Percentiles rank a stretch among this genome's conserved stretches.
These are phyloP conservation scores for Phytophthora chlamydospora DNA, from an alignment of 352 stramenopile genomes.

Conservation along the genomic window DNA sequence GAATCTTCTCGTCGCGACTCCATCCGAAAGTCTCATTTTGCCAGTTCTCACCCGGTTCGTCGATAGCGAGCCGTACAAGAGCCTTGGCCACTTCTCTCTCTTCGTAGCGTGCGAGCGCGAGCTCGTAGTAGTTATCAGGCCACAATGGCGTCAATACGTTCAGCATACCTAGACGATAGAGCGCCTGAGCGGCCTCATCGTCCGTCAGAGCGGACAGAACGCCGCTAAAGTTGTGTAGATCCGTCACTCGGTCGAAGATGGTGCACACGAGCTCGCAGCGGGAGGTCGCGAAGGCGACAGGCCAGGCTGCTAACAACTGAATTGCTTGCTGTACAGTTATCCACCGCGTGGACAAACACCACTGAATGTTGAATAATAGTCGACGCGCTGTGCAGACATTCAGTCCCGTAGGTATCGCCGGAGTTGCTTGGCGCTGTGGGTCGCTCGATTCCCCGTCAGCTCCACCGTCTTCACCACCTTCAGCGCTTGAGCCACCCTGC, in stretches of 20 bases:
- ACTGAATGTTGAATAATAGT: slow-evolving; percentile 76
- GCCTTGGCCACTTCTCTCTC: slow-evolving; percentile 75
- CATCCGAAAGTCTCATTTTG: slow-evolving; percentile 78
- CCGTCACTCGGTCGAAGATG: slow-evolving; percentile 71
- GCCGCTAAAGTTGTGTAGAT: slow-evolving; percentile 76
- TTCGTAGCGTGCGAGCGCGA: slow-evolving; percentile 70
- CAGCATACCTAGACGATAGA: slow-evolving; percentile 75
- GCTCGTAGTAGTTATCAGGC: slow-evolving; percentile 82
- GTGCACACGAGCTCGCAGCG: slow-evolving; percentile 71
- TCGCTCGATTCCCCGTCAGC: slow-evolving; percentile 1
- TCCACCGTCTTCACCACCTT: neutral
- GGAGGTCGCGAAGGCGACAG: slow-evolving; percentile 44
- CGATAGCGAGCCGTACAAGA: slow-evolving; percentile 79
- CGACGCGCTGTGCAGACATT: slow-evolving; percentile 55
- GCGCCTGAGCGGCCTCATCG: slow-evolving; percentile 58
- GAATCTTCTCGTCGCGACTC: slow-evolving; percentile 78
- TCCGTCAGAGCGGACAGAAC: slow-evolving; percentile 64
- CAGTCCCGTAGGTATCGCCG: slow-evolving; percentile 20
- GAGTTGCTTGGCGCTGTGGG: slow-evolving; percentile 9
- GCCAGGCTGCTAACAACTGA: slow-evolving; percentile 56
- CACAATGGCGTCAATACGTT: slow-evolving; percentile 74
- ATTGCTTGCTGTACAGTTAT: slow-evolving; percentile 69
- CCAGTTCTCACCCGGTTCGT: slow-evolving; percentile 85
- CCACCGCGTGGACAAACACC: slow-evolving; percentile 72
- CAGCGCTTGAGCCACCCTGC: neutral